A percentile compares a stretch with the other conserved stretches of the same genome.
phyloP scores from a whole-genome alignment of 2,329 filamentous ascomycete species.

The Epicoccum sorghinum region DNA sequence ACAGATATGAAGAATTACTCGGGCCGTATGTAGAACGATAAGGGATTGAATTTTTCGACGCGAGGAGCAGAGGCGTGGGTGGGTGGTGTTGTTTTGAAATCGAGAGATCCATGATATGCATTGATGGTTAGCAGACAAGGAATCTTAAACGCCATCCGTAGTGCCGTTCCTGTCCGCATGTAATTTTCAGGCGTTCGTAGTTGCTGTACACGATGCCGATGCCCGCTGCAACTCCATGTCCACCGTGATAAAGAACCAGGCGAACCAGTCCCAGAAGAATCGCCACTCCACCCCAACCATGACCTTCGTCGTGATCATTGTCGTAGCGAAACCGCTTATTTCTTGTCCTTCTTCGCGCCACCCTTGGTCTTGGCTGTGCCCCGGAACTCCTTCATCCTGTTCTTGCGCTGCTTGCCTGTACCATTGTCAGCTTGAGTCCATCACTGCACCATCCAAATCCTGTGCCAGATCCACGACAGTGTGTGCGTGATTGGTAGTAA shows the following conservation, averaged over 20 bases:
- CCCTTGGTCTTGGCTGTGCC: constrained; percentile 99
- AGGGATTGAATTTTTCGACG: not conserved
- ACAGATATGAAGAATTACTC: not conserved
- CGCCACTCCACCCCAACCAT: constrained; percentile 40
- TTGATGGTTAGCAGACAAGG: constrained; percentile 47
- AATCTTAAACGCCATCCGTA: constrained; percentile 50
- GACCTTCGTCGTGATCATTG: constrained; percentile 39
- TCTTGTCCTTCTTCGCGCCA: constrained; percentile 88
- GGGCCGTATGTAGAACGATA: not conserved
- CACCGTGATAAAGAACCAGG: constrained; percentile 41
- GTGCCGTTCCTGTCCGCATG: constrained; percentile 46
- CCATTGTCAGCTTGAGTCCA: constrained; percentile 38
- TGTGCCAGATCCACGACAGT: constrained; percentile 10
- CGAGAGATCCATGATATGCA: constrained; percentile 50
- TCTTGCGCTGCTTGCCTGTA: constrained; percentile 99
- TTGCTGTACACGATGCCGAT: constrained; percentile 47
- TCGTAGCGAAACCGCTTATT: constrained; percentile 45
- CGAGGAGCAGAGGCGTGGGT: not conserved
- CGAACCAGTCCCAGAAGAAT: constrained; percentile 42
- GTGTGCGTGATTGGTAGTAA: constrained; percentile 45
- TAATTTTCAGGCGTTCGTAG: constrained; percentile 48
- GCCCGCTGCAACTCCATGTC: constrained; percentile 44
- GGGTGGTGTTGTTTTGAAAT: constrained; percentile 23
- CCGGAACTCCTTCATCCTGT: constrained; percentile 97
- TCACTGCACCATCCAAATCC: constrained; percentile 12